These are phyloP conservation scores for Casuarina cunninghamiana DNA, from an alignment of 306 rosid species.

Conservation along the genomic window DNA sequence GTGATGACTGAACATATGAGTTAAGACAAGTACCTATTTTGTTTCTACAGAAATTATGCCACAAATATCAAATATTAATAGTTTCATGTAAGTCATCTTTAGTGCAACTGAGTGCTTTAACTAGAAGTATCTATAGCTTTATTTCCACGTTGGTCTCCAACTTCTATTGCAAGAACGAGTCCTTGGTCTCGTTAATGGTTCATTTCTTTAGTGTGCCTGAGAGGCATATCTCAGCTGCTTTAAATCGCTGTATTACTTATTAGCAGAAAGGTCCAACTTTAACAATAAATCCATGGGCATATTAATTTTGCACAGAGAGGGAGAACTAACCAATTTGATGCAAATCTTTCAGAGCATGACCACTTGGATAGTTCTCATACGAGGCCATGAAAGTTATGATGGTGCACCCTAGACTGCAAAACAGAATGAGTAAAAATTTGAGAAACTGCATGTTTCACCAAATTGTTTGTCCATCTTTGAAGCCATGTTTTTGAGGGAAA, in stretches of 20 bases:
- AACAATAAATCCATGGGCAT: slow-evolving; percentile 16
- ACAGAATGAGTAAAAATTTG: slow-evolving; percentile 33
- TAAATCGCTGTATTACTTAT: not conserved
- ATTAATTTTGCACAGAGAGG: not conserved
- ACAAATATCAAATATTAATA: not conserved
- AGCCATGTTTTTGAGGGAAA: not conserved
- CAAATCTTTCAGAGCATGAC: slow-evolving; percentile 76
- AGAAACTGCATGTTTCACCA: slow-evolving; percentile 10
- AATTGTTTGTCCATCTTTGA: not conserved
- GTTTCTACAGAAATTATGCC: not conserved
- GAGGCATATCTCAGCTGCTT: not conserved
- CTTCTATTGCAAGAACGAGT: not conserved
- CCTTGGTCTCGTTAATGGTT: not conserved
- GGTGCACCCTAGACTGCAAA: slow-evolving; percentile 82
- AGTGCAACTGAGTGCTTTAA: not conserved
- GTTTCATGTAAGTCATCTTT: not conserved
- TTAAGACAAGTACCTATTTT: not conserved
- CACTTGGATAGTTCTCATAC: slow-evolving; percentile 85
- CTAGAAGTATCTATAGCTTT: not conserved
- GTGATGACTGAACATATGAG: not conserved
- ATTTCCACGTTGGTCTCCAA: not conserved
- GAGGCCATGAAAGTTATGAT: slow-evolving; percentile 79
- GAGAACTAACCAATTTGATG: slow-evolving; percentile 57
- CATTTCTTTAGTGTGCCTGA: not conserved
- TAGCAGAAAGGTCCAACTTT: not conserved